Evolutionary conservation across 1,284 basidiomycete genomes (phyloP).

Genomic region (Fomitopsis schrenkii): DNA sequence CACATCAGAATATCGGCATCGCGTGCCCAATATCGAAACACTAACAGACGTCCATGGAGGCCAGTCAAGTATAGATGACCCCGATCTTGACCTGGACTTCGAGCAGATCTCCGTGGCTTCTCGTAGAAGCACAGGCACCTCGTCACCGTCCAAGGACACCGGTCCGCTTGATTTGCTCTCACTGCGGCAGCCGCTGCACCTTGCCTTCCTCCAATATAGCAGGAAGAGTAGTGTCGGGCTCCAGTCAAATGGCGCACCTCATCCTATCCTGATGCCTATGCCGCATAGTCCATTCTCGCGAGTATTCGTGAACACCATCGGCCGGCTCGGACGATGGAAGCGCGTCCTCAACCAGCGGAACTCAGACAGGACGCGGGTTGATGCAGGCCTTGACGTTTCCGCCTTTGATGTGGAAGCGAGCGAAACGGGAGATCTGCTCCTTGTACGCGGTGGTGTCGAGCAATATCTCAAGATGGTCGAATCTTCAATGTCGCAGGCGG

Average conservation of each 20-base stretch:
- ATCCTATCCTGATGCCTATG: conserved; percentile 44
- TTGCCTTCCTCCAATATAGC: conserved; percentile 35
- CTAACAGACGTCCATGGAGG: neutral
- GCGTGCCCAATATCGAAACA: neutral
- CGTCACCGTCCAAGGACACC: conserved; percentile 12
- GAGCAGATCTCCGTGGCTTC: conserved; percentile 6
- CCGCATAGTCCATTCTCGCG: conserved; percentile 67
- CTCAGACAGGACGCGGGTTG: conserved; percentile 35
- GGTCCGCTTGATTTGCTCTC: conserved; percentile 25
- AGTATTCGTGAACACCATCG: conserved; percentile 78
- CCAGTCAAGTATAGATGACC: conserved; percentile 41
- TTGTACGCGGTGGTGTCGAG: conserved; percentile 59
- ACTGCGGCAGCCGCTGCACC: conserved; percentile 42
- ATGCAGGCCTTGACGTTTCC: conserved; percentile 49
- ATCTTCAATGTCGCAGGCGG: conserved; percentile 19
- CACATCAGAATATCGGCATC: neutral
- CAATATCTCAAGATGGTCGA: conserved; percentile 62
- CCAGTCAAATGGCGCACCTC: conserved; percentile 30
- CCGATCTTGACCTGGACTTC: conserved; percentile 75
- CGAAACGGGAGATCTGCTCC: conserved; percentile 52
- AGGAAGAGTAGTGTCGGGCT: conserved; percentile 31
- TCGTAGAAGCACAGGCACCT: conserved; percentile 6
- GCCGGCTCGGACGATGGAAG: conserved; percentile 77
- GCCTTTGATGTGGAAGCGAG: conserved; percentile 67
- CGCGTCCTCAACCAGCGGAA: conserved; percentile 63